Evolutionary conservation across 495 filamentous ascomycete species (phyloP), one percentile per base, ranked within the genome.

Genomic region (Aspergillus haitiensis): DNA sequence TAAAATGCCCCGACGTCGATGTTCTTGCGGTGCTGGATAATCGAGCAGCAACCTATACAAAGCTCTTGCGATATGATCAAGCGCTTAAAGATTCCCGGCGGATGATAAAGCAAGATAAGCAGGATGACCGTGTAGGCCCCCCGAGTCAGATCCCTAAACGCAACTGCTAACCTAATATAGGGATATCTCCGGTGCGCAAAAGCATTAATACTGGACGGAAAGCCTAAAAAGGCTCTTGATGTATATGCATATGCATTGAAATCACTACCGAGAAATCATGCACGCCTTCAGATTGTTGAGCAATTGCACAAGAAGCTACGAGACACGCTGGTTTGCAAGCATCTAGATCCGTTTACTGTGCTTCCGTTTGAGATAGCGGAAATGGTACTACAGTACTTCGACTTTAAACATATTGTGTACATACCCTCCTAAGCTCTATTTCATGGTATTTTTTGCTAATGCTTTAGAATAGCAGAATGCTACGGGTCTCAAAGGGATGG

Each of bases 151-250:
- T 52, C 1, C 7, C 34, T n/a, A 31, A 18, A 34, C 12, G 18
- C 49, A 50, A 15, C 47, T 50, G 27, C 44, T 62, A 50, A 13
- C 0, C 7, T 32, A 11, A 4, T 12, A 6, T 36, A 85, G 82
- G 87, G 87, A 21, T 88, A 89, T 70, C 70, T 89, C 11, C 82
- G 86, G n/a, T 79, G 82, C 18, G 87, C 78, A 7, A 85, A 86
- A 61, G 72, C 85, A 4, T 75, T 90, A 6, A 70, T 84, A 15
- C 70, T 86, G 46, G 76, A 82, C 62, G 77, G 77, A 5, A 86
- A 79, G 58, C 66, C 71, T 7, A 71, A 79, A 6, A 76, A 78
- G 35, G 87, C 87, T 5, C 61, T 82, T 13, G 72, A 79, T n/a
- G 74, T 88, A 1, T 89, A 89, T 63, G 70, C 75, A n/a, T 84